Evolutionary conservation across 805 yeast species (phyloP).

Genomic region (Starmerella sp.): DNA sequence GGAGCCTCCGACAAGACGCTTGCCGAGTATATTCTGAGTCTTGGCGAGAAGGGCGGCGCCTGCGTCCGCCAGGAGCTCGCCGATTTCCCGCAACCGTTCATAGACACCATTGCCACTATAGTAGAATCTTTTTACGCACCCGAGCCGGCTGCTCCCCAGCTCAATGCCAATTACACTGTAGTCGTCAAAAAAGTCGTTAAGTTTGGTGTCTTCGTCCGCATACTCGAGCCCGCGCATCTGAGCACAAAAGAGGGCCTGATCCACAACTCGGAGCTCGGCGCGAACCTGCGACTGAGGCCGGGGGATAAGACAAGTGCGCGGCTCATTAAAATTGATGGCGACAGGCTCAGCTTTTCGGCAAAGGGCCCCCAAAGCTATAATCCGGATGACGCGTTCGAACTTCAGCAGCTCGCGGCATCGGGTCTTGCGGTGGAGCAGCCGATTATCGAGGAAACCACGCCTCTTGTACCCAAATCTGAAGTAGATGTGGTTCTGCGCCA

Average conservation of each 20-base stretch:
- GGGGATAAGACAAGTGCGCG: not conserved
- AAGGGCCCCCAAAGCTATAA: not conserved
- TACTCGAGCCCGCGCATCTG: conserved; percentile 24
- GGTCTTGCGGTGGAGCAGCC: not conserved
- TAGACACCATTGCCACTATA: conserved; percentile 1
- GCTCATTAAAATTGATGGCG: not conserved
- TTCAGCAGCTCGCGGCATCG: conserved; percentile 4
- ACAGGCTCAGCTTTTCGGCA: not conserved
- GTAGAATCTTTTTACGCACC: not conserved
- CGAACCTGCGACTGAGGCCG: not conserved
- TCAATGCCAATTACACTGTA: conserved; percentile 39
- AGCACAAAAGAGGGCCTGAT: not conserved
- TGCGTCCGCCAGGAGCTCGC: conserved; percentile 33
- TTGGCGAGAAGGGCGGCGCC: conserved; percentile 27
- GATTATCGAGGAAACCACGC: not conserved
- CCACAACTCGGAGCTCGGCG: not conserved
- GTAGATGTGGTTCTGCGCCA: not conserved
- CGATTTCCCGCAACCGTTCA: conserved; percentile 23
- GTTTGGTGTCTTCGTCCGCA: conserved; percentile 69
- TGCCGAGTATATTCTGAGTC: conserved; percentile 38
- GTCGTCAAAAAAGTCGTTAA: conserved; percentile 45
- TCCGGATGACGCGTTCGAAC: conserved; percentile 2
- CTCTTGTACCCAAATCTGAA: not conserved
- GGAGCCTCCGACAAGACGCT: conserved; percentile 34
- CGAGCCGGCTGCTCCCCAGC: not conserved